Evolutionary conservation across 2,329 filamentous ascomycete species (phyloP).

Genomic region (Alternaria dauci): DNA sequence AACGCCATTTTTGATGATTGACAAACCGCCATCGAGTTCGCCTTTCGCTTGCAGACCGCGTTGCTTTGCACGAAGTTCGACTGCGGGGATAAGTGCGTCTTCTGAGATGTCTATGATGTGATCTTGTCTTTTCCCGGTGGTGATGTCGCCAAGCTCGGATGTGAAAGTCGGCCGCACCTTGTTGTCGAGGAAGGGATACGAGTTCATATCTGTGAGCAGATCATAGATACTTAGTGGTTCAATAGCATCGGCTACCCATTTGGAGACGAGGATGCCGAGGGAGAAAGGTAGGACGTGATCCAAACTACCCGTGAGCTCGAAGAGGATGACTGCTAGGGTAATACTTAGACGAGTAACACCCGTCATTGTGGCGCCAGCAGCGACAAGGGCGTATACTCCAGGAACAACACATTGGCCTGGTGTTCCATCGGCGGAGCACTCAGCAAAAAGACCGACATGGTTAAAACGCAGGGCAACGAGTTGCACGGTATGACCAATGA

Average conservation of each 20-base stretch:
- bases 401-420: slow-evolving; percentile 90
- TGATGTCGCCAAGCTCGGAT: slow-evolving; percentile 85
- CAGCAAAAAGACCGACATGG: slow-evolving; percentile 74
- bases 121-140: slow-evolving; percentile 75
- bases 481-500: slow-evolving; percentile 86
- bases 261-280: slow-evolving; percentile 88
- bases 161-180: slow-evolving; percentile 93
- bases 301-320: slow-evolving; percentile 92
- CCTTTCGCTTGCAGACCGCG: slow-evolving; percentile 83
- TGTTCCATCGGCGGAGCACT: slow-evolving; percentile 71
- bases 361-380: slow-evolving; percentile 96
- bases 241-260: slow-evolving; percentile 96
- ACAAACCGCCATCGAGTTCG: slow-evolving; percentile 90
- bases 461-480: slow-evolving; percentile 79
- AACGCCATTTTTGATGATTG: slow-evolving; percentile 79
- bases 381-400: slow-evolving; percentile 94
- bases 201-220: slow-evolving; percentile 94
- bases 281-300: slow-evolving; percentile 97
- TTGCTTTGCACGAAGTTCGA: slow-evolving; percentile 79
- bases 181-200: slow-evolving; percentile 96
- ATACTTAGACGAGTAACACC: slow-evolving; percentile 93
- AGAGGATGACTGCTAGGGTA: slow-evolving; percentile 92
- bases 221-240: slow-evolving; percentile 97
- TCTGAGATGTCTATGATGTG: slow-evolving; percentile 87
- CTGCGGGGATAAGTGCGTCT: slow-evolving; percentile 80